Evolutionary conservation across 208 protist species (phyloP).

Genomic region (Trichomonas gallinae): DNA sequence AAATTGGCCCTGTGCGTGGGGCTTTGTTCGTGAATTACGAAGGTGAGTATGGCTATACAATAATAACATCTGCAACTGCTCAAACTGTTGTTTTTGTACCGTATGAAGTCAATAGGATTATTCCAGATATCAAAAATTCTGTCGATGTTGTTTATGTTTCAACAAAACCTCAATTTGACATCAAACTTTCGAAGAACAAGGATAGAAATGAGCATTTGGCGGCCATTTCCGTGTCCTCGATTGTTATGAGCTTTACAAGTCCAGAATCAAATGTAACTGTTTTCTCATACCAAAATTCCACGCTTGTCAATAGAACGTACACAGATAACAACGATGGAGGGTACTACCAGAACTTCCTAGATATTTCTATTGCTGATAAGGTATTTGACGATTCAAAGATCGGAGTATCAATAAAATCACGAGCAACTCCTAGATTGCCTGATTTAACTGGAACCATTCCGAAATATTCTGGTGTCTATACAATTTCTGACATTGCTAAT

Average conservation of each 20-base stretch:
- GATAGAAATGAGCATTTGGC: not conserved
- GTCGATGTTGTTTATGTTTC: not conserved
- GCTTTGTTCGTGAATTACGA: not conserved
- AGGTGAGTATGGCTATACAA: not conserved
- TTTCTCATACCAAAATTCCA: not conserved
- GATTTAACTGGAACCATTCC: not conserved
- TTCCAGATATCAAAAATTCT: not conserved
- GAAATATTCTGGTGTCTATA: not conserved
- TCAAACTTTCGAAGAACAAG: not conserved
- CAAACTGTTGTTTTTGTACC: not conserved
- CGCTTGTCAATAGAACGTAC: not conserved
- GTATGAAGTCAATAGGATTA: not conserved
- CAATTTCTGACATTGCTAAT: not conserved
- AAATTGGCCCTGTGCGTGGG: not conserved
- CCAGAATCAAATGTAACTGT: not conserved
- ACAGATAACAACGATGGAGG: not conserved
- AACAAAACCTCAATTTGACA: not conserved
- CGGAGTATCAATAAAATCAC: not conserved
- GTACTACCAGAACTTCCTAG: not conserved
- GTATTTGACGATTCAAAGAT: not conserved
- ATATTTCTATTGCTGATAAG: not conserved
- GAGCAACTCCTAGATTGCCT: not conserved
- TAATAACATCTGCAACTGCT: not conserved
- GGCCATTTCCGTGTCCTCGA: not conserved
- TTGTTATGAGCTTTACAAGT: not conserved